Evolutionary conservation across 129 eudicot species (phyloP), one percentile per base, ranked within the genome.

Genomic region (Saussurea involucrata): DNA sequence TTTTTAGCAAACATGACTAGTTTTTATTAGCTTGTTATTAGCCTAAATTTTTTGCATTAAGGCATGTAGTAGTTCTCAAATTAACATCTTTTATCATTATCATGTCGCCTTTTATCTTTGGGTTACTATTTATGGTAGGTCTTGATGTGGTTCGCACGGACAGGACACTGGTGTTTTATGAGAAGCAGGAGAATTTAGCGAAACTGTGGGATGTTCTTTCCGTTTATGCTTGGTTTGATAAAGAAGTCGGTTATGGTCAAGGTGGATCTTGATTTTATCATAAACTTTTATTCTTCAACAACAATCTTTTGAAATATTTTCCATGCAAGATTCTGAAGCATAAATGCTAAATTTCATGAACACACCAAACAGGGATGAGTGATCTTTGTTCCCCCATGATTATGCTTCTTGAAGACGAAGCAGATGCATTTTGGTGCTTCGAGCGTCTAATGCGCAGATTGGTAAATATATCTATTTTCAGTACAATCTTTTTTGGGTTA

Each of bases 361-460:
- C 57, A 15, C 58, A 11, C 65, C 55, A 80, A 76, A 82, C 89
- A 95, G 97, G 99, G 71, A 95, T 95, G 99, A 95, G 99, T 37
- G 99, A 95, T 86, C 92, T 92, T 76, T 95, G 97, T 86, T 92
- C 99, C 71, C 99, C 99, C 69, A 92, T 92, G 96, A 89, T 95
- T 76, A 89, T 95, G 79, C 96, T 95, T 58, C 92, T 95, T 34
- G 97, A 89, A 21, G 92, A 95, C 57, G 99, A 95, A 84, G 99
- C 97, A 15, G 99, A 89, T 82, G 87, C 99, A 24, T 95, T 89
- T 87, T 95, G 99, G 99, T 92, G 97, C 87, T 95, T 95, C 79
- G 96, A 95, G 85, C 99, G 90, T 49, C 63, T 95, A 78, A 95
- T 95, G 99, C 96, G 97, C 44, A 88, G 93, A 89, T 71, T 92